Base-by-base conservation (phyloP, 345 rosid genomes). In the Populus alba region DNA sequence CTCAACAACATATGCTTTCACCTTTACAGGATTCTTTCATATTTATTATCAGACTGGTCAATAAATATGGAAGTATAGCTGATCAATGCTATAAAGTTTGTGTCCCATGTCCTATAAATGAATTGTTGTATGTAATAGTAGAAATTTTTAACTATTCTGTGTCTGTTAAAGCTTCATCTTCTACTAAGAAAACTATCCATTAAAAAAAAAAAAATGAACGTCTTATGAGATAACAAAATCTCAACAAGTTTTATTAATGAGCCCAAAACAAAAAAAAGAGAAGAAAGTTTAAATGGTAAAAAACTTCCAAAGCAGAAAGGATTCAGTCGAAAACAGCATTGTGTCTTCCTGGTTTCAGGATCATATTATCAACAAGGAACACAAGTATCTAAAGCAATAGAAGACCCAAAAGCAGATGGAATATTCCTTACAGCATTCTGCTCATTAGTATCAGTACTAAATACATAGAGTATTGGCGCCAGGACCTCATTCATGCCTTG, bases 401-500 rank as follows among this genome's bases (percentile, higher is more conserved):
- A 31, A 65, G 61, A 77, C 13, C 38, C 47, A n/a, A 78, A 53
- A 41, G 25, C 22, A 65, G 53, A 69, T 29, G 22, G 59, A 63
- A 45, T 65, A 59, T 49, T 29, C 71, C 91, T 89, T 85, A 91
- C 95, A 71, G 86, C 87, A 84, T 91, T 87, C 72, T 84, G 80
- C 73, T 86, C 91, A 8, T 88, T 83, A 3, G 83, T 77, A 80
- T 88, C 93, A 25, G 88, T 80, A 75, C 90, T 86, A 63, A 90
- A 89, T 27, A 89, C 82, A n/a, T 88, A 91, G 82, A 86, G 85
- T 72, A 91, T 71, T 65, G 96, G 93, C 17, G 93, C 92, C 87
- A 91, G 82, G 81, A 91, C 93, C 85, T 91, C 96, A 51, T 91
- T 90, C 96, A 90, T 91, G 80, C 96, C 96, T 87, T 91, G 96